Base-by-base conservation (phyloP, 2,329 filamentous ascomycete genomes). In the Penicillium sp. region DNA sequence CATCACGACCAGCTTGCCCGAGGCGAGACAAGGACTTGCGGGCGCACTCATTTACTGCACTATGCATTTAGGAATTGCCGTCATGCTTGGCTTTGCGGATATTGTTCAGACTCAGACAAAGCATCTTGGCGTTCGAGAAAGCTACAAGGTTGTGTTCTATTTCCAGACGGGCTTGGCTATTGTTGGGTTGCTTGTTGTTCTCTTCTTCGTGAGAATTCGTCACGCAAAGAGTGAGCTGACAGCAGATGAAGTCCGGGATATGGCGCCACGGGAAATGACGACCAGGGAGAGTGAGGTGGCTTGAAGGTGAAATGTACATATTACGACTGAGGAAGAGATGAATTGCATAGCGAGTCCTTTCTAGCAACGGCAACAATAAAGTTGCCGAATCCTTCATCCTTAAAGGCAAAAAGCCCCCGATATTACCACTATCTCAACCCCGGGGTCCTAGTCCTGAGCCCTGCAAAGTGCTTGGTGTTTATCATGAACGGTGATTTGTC, bases 1-100 rank as follows among this genome's bases (percentile, higher is more conserved):
- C 68, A 86, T 89, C 65, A 89, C 86, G 0, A 89, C 86, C 0
- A 81, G 79, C 12, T 74, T 90, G 54, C 85, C 87, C 0, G 75
- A 75, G 4, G 76, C 79, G 10, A 76, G 82, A 43, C 88, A 92
- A 64, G 87, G 86, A 0, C 74, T 89, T 0, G 87, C 86, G 0
- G 86, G 87, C 1, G 86, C 82, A 0, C 67, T 90, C 40, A 83
- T 87, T 61, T 89, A 87, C 69, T 83, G 81, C 42, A 69, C 89
- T 2, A 65, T 89, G 27, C 87, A 88, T 60, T 74, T 91, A 7
- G 84, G 85, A 8, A 85, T 89, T 60, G 84, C 86, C 1, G 76
- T 90, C 44, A 82, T 83, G 71, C 75, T 90, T 4, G 86, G 84
- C 0, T 78, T 90, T 46, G 82, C 81, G 1, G 87, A 91, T 64